These are phyloP conservation scores for Pulveroboletus frians DNA, from an alignment of 768 basidiomycete species.

Conservation along the genomic window DNA sequence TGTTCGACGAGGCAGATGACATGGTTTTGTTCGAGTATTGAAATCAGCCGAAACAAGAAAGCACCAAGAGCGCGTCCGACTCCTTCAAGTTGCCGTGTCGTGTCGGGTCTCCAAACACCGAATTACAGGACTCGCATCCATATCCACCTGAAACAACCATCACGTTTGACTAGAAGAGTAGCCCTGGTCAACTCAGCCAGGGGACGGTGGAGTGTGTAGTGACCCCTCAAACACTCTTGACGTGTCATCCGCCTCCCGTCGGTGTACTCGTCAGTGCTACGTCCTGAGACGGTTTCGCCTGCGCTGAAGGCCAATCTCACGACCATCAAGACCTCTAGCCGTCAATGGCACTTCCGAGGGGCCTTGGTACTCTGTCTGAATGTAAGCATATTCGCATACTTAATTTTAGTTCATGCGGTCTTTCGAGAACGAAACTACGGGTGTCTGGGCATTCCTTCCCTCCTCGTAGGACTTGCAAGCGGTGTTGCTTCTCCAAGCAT, in stretches of 20 bases:
- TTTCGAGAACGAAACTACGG: too few species aligned
- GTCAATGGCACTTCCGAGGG: constrained; percentile 7
- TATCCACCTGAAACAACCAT: constrained; percentile 26
- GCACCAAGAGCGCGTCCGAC: background rate
- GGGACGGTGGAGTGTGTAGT: constrained; percentile 37
- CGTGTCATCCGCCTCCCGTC: constrained; percentile 17
- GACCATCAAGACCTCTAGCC: constrained; percentile 14
- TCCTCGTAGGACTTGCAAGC: too few species aligned
- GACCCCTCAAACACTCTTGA: background rate
- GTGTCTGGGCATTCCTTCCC: too few species aligned
- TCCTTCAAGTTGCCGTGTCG: too few species aligned
- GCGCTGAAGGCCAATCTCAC: constrained; percentile 37
- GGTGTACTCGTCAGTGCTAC: constrained; percentile 35
- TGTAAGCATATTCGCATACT: constrained; percentile 20
- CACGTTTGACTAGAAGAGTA: constrained; percentile 39
- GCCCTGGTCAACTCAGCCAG: constrained; percentile 48
- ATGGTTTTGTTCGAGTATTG: constrained; percentile 31
- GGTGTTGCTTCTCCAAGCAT: too few species aligned
- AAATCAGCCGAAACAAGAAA: background rate
- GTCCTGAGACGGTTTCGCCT: constrained; percentile 45
- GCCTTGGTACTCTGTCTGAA: constrained; percentile 37
- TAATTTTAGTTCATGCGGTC: too few species aligned
- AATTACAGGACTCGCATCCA: constrained; percentile 23
- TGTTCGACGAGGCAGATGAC: constrained; percentile 58
- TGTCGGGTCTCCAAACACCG: too few species aligned